phyloP scores from a whole-genome alignment of 331 rosid species.

The Rhamnella rubrinervis region DNA sequence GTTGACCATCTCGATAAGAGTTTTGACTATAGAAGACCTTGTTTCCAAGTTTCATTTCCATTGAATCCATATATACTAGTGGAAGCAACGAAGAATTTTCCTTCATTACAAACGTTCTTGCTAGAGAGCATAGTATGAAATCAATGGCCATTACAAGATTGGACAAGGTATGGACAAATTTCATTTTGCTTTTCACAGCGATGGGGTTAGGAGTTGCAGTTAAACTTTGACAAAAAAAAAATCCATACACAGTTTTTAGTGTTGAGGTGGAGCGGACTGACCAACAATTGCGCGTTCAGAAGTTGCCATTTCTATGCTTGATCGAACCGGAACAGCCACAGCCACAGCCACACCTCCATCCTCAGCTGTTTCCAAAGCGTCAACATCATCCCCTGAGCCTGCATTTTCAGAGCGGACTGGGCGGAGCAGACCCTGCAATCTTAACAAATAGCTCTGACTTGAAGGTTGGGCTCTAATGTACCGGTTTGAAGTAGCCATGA shows the following conservation, averaged over 20 bases:
- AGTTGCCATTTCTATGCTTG: slow-evolving; percentile 28
- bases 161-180: slow-evolving; percentile 10
- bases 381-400: slow-evolving; percentile 35
- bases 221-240: slow-evolving; percentile 20
- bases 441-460: slow-evolving; percentile 74
- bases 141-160: slow-evolving; percentile 17
- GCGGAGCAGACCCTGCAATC: slow-evolving; percentile 72
- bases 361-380: slow-evolving; percentile 46
- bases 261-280: slow-evolving; percentile 37
- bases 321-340: slow-evolving; percentile 20
- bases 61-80: slow-evolving; percentile 14
- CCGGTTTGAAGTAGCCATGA: slow-evolving; percentile 42
- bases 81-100: slow-evolving; percentile 36
- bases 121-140: slow-evolving; percentile 14
- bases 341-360: slow-evolving; percentile 33
- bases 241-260: slow-evolving; percentile 29
- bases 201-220: slow-evolving; percentile 48
- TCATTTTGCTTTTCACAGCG: slow-evolving; percentile 23
- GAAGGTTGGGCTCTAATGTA: slow-evolving; percentile 56
- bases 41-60: slow-evolving; percentile 26
- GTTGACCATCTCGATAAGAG: no score
- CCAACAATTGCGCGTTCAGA: slow-evolving; percentile 29
- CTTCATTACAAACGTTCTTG: slow-evolving; percentile 33
- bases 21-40: no score
- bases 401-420: slow-evolving; percentile 58